Percentiles rank a stretch among this genome's conserved stretches.
These are phyloP conservation scores for Solanum chmielewskii DNA, from an alignment of 257 asterid genomes.

Conservation along the genomic window DNA sequence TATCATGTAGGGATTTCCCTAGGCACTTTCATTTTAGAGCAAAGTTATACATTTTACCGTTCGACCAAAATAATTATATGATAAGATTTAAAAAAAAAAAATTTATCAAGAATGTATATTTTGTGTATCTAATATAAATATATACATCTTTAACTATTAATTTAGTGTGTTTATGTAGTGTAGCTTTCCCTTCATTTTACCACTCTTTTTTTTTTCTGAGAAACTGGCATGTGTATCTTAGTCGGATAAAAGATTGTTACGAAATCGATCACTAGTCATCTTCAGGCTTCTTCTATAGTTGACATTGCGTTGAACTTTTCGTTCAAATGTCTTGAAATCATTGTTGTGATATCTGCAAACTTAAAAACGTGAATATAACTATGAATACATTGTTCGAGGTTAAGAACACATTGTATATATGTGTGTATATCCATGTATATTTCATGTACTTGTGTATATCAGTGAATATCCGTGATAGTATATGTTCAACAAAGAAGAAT, in stretches of 20 bases:
- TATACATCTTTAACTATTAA: not conserved
- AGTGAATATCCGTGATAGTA: not conserved
- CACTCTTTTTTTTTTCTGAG: not conserved
- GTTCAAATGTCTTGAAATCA: not conserved
- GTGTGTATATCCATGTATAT: not conserved
- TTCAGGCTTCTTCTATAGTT: not conserved
- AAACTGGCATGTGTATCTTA: not conserved
- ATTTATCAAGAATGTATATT: not conserved
- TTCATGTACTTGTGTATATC: not conserved
- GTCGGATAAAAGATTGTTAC: not conserved
- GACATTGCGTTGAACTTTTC: not conserved
- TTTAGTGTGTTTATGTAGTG: not conserved
- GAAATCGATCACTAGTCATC: not conserved
- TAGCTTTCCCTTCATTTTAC: not conserved
- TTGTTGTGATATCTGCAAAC: not conserved
- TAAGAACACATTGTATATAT: not conserved
- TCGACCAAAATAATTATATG: not conserved
- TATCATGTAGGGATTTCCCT: not conserved
- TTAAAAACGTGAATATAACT: not conserved
- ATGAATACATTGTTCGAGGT: not conserved
- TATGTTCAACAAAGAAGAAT: not conserved
- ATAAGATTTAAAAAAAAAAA: too few relatives aligned
- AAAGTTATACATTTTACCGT: not conserved
- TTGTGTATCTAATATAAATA: not conserved
- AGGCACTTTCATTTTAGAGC: not conserved